These are phyloP conservation scores for Primulina huaijiensis DNA, from an alignment of 257 asterid species.

Conservation along the genomic window DNA sequence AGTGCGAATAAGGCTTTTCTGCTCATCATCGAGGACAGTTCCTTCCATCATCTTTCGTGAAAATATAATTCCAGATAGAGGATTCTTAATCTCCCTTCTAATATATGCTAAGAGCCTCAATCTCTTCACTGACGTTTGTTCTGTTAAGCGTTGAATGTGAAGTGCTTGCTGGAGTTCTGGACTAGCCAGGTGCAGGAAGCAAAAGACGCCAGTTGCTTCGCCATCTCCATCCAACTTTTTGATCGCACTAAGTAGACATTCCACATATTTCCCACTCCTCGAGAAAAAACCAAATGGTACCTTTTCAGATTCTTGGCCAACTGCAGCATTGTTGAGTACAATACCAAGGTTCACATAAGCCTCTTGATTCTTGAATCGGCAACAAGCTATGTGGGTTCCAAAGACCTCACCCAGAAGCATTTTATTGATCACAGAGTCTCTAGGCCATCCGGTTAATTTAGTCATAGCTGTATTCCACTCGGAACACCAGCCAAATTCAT, in stretches of 20 bases:
- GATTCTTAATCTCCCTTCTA: conserved; percentile 79
- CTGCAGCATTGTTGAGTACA: conserved; percentile 65
- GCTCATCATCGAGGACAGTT: conserved; percentile 68
- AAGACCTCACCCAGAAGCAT: conserved; percentile 92
- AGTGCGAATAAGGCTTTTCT: conserved; percentile 57
- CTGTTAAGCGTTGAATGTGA: conserved; percentile 66
- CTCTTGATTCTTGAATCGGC: conserved; percentile 82
- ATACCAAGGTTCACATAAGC: conserved; percentile 74
- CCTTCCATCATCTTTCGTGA: conserved; percentile 83
- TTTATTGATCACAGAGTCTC: conserved; percentile 76
- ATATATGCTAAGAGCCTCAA: conserved; percentile 66
- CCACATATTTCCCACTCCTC: conserved; percentile 62
- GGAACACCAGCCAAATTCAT: conserved; percentile 93
- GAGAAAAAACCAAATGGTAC: conserved; percentile 71
- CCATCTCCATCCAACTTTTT: conserved; percentile 72
- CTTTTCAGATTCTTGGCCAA: conserved; percentile 72
- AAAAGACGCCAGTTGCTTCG: conserved; percentile 71
- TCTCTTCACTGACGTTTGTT: conserved; percentile 62
- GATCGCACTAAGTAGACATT: conserved; percentile 75
- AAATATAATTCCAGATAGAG: conserved; percentile 87
- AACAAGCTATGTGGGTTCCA: conserved; percentile 57
- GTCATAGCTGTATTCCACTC: conserved; percentile 98
- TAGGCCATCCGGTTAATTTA: conserved; percentile 66
- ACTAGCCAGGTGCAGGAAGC: conserved; percentile 93
- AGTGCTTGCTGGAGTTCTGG: conserved; percentile 94